phyloP scores from a whole-genome alignment of 2,329 filamentous ascomycete species.

The Fusarium verticillioides region DNA sequence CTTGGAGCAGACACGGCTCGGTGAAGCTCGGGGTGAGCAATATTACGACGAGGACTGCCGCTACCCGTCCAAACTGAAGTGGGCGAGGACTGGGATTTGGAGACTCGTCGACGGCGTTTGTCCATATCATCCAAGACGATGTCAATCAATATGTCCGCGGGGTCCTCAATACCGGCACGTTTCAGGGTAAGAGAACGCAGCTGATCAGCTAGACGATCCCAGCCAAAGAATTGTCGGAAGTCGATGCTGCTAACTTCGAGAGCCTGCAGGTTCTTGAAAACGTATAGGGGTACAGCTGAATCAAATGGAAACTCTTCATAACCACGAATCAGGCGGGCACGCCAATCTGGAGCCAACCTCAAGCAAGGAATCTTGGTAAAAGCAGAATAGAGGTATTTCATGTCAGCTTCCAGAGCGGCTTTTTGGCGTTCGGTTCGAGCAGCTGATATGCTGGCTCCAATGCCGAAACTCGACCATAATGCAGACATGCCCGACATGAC shows the following conservation, averaged over 20 bases:
- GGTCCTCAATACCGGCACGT: conserved; percentile 88
- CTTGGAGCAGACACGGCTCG: conserved; percentile 76
- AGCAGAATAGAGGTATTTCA: conserved; percentile 96
- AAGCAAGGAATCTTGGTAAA: conserved; percentile 98
- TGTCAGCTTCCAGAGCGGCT: conserved; percentile 82
- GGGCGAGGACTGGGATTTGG: conserved; percentile 85
- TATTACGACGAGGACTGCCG: conserved; percentile 70
- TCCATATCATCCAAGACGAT: conserved; percentile 98
- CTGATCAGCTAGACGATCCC: conserved; percentile 94
- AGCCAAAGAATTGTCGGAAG: conserved; percentile 96
- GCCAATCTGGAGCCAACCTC: conserved; percentile 90
- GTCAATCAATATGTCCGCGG: conserved; percentile 87
- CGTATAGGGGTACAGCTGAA: conserved; percentile 93
- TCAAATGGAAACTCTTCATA: conserved; percentile 99
- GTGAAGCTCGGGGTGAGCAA: conserved; percentile 68
- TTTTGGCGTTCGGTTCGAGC: conserved; percentile 92
- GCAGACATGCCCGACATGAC: conserved; percentile 98
- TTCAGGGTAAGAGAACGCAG: conserved; percentile 89
- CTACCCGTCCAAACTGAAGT: conserved; percentile 73
- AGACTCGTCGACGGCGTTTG: conserved; percentile 85
- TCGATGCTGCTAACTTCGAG: conserved; percentile 96
- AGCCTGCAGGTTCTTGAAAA: conserved; percentile 95
- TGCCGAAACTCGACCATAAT: conserved; percentile 88
- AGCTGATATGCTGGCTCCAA: conserved; percentile 80
- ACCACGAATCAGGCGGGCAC: conserved; percentile 87